phyloP scores from a whole-genome alignment of 805 yeast species.

The Wickerhamiella slavikovae region DNA sequence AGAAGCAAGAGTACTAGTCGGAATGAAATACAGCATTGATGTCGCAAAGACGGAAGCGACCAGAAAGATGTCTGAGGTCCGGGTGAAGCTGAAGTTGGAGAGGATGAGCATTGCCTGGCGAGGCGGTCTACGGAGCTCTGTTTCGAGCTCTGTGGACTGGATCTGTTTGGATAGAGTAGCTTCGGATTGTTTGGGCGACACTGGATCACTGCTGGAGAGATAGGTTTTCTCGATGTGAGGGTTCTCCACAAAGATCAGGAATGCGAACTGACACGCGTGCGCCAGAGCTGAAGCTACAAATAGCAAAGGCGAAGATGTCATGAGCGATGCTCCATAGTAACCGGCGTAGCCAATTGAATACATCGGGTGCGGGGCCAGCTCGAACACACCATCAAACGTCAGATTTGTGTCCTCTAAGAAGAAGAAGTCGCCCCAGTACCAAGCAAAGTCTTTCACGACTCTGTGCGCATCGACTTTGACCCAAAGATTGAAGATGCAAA shows the following conservation, averaged over 20 bases:
- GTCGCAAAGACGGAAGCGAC: conserved; percentile 13
- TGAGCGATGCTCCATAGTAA: conserved; percentile 63
- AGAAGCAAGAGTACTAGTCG: not conserved
- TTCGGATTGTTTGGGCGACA: too few species aligned
- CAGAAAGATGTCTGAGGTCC: conserved; percentile 36
- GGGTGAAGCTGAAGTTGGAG: conserved; percentile 37
- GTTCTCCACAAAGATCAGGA: conserved; percentile 54
- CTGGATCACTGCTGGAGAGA: conserved; percentile 8
- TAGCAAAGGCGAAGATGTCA: conserved; percentile 53
- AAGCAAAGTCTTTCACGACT: conserved; percentile 74
- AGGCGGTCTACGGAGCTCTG: conserved; percentile 4
- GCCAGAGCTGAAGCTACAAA: conserved; percentile 51
- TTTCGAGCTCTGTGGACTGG: not conserved
- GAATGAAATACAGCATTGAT: not conserved
- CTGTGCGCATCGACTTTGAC: conserved; percentile 76
- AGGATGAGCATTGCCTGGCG: conserved; percentile 32
- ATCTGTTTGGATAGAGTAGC: not conserved
- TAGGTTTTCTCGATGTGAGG: conserved; percentile 73
- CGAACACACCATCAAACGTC: conserved; percentile 75
- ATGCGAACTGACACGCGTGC: conserved; percentile 57
- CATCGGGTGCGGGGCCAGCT: conserved; percentile 85
- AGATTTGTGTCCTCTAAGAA: conserved; percentile 50
- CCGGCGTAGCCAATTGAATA: conserved; percentile 78
- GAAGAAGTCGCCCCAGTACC: conserved; percentile 93
- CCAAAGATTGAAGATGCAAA: conserved; percentile 60